phyloP scores from a whole-genome alignment of 192 early-diverging fungal species.

The Spinellus fusiger region DNA sequence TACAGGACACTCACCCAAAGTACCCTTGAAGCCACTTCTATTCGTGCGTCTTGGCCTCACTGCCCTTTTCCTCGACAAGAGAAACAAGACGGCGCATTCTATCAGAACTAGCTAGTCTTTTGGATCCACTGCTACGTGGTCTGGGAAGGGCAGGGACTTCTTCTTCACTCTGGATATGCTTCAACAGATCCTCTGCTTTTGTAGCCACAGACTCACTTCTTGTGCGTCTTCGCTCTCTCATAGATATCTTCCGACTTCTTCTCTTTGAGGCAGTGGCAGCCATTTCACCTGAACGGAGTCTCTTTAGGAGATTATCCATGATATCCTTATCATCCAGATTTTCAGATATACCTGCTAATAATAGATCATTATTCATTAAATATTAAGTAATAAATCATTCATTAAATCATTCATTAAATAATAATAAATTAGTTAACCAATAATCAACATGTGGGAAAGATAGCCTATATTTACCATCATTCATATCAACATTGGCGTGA shows the following conservation, averaged over 20 bases:
- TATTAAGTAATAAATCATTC: background rate
- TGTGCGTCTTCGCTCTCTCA: conserved; percentile 21
- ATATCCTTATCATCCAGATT: conserved; percentile 63
- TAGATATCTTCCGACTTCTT: conserved; percentile 11
- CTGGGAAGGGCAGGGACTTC: conserved; percentile 17
- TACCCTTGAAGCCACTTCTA: too few species aligned
- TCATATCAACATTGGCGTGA: conserved; percentile 9
- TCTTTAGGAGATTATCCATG: conserved; percentile 72
- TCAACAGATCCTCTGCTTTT: conserved; percentile 37
- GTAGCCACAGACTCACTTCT: conserved; percentile 29
- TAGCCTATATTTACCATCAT: background rate
- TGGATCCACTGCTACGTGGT: conserved; percentile 3
- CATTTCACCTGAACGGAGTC: conserved; percentile 62
- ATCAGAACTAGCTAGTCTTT: conserved; percentile 15
- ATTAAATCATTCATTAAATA: background rate
- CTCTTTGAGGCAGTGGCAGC: conserved; percentile 30
- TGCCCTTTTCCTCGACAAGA: conserved; percentile 9
- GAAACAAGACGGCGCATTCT: conserved; percentile 19
- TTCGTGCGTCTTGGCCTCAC: background rate
- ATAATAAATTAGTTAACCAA: background rate
- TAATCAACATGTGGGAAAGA: background rate
- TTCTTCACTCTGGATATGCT: conserved; percentile 37
- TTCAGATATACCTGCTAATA: conserved; percentile 24
- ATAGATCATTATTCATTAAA: conserved; percentile 1
- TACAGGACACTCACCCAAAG: too few species aligned